Evolutionary conservation across 768 basidiomycete species (phyloP), one percentile per base, ranked within the genome.

Genomic region (Suillus fuscotomentosus): DNA sequence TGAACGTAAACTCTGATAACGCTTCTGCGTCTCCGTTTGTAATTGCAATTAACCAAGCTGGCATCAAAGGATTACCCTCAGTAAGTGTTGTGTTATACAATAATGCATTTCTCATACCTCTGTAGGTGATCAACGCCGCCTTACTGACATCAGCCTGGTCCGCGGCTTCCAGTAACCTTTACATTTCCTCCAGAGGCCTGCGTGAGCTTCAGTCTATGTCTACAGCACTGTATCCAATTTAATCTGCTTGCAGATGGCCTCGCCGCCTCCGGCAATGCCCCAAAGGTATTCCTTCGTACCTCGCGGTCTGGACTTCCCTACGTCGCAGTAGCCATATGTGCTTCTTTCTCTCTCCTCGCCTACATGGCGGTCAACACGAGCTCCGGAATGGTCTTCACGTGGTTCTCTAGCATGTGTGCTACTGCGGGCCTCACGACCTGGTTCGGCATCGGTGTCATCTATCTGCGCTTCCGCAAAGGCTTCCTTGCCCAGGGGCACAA

Each of bases 61-160:
- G 86, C 9, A 88, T 89, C 76, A 85, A 80, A 60, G 81, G 76
- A n/a, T 74, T 88, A 0, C 86, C 87, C 4, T 80, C 79, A 47
- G 83, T 80, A 65, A 22, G 79, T 24, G 13, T 42, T 60, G 11
- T 9, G 34, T 20, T 20, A 27, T n/a, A 59, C 13, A 41, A 51
- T 34, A n/a, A 27, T 43, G 5, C 34, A 57, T 6, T 63, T 47
- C 20, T 38, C 31, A 0, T 11, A 10, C 1, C 15, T 34, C 53
- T 63, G n/a, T 24, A 75, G 73, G 70, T 75, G 6, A 77, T 79
- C 65, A 79, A 80, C n/a, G 78, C 79, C 47, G 74, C 71, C 47
- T 73, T 86, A 60, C 68, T 86, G 47, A 80, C 83, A 3, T 72
- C 78, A 2, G 80, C 80, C 13, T 81, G 80, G 80, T 81, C 79